These are phyloP conservation scores for Aspergillus sclerotiicarbonarius DNA, from an alignment of 495 filamentous ascomycete species.

Conservation along the genomic window DNA sequence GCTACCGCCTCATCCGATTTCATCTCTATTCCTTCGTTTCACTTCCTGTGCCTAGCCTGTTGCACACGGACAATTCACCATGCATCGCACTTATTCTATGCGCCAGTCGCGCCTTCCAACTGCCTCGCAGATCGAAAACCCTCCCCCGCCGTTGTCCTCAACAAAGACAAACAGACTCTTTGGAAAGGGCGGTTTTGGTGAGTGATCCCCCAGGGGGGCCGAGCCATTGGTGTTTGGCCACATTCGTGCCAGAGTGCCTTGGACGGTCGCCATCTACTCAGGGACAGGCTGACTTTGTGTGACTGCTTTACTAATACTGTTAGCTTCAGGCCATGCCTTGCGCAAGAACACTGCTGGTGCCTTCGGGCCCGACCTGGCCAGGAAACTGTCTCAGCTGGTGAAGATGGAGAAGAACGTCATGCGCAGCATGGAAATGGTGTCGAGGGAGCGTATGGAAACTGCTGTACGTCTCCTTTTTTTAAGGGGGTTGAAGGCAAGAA, in stretches of 20 bases:
- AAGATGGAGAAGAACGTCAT: slow-evolving; percentile 99
- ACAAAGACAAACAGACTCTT: slow-evolving; percentile 90
- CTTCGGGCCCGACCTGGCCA: slow-evolving; percentile 93
- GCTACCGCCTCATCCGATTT: slow-evolving; percentile 16
- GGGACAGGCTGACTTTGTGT: neutral
- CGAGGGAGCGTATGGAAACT: slow-evolving; percentile 95
- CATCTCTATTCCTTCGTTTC: slow-evolving; percentile 19
- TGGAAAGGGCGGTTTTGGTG: slow-evolving; percentile 80
- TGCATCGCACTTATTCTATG: slow-evolving; percentile 99
- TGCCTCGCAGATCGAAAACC: slow-evolving; percentile 84
- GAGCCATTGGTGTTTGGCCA: neutral
- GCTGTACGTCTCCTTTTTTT: slow-evolving; percentile 61
- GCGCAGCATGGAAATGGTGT: slow-evolving; percentile 94
- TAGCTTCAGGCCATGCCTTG: slow-evolving; percentile 78
- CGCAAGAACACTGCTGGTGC: slow-evolving; percentile 87
- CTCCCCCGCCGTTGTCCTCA: slow-evolving; percentile 83
- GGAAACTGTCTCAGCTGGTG: slow-evolving; percentile 95
- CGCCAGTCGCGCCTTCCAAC: slow-evolving; percentile 93
- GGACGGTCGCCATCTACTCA: neutral
- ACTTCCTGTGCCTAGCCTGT: slow-evolving; percentile 13
- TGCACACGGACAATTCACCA: slow-evolving; percentile 34
- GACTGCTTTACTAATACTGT: slow-evolving; percentile 3
- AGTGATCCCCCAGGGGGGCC: slow-evolving; percentile 30
- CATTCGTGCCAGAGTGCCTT: neutral
- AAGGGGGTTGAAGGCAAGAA: neutral